Conservation (phyloP, 345 rosid genomes). For the Lepidium didymum region DNA sequence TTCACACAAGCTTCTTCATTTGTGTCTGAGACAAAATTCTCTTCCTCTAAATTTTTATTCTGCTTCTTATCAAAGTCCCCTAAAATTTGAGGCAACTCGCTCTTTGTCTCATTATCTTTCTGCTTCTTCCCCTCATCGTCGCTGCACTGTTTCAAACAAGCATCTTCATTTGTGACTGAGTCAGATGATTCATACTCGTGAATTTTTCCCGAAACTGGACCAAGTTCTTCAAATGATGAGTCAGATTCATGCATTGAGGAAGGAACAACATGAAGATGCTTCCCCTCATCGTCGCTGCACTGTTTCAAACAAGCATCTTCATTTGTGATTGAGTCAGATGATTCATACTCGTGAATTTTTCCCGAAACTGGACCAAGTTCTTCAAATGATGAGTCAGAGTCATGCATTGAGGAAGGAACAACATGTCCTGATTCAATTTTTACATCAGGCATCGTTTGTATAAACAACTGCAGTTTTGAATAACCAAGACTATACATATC, state of each 20-base stretch:
- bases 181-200: constrained; percentile 43
- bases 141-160: background rate
- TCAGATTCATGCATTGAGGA: constrained; percentile 35
- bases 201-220: constrained; percentile 38
- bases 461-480: constrained; percentile 36
- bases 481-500: constrained; percentile 48
- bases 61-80: background rate
- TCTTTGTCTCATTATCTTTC: constrained; percentile 24
- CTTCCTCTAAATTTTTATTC: too few relatives aligned
- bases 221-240: constrained; percentile 58
- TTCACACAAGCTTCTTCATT: too few relatives aligned
- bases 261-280: too few relatives aligned
- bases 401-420: constrained; percentile 34
- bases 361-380: constrained; percentile 59
- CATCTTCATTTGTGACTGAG: constrained; percentile 35
- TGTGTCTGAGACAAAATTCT: too few relatives aligned
- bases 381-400: constrained; percentile 48
- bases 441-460: constrained; percentile 53
- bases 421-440: constrained; percentile 39
- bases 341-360: constrained; percentile 29
- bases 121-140: background rate
- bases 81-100: constrained; percentile 49
- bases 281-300: background rate
- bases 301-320: background rate
- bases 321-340: constrained; percentile 49